These are phyloP conservation scores for Colletotrichum tanaceti DNA, from an alignment of 2,329 filamentous ascomycete genomes.

Conservation along the genomic window DNA sequence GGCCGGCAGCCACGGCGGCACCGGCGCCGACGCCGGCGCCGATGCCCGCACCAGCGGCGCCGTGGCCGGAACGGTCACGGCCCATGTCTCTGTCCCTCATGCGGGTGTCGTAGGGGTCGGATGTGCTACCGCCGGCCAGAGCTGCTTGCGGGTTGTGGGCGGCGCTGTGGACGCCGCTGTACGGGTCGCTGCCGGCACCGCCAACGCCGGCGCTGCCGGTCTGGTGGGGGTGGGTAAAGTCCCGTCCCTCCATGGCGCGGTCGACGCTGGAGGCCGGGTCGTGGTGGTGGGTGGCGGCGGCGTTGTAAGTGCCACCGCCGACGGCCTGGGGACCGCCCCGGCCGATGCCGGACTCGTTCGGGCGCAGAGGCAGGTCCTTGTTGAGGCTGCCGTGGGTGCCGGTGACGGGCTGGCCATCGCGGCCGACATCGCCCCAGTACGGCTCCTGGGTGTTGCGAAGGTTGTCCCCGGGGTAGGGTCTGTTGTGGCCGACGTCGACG, in stretches of 20 bases:
- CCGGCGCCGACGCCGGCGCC: conserved; percentile 31
- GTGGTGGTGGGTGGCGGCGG: conserved; percentile 20
- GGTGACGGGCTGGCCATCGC: conserved; percentile 8
- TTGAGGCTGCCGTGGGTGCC: conserved; percentile 8
- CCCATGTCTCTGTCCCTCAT: conserved; percentile 39
- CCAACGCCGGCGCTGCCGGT: conserved; percentile 18
- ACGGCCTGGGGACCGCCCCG: conserved; percentile 15
- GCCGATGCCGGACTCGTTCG: conserved; percentile 20
- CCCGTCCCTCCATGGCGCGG: conserved; percentile 30
- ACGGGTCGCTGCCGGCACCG: conserved; percentile 20
- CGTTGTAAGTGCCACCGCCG: conserved; percentile 34
- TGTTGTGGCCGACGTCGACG: conserved; percentile 32
- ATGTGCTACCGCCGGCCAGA: conserved; percentile 18
- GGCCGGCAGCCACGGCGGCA: conserved; percentile 19
- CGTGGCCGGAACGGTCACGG: conserved; percentile 34
- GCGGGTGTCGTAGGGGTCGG: conserved; percentile 37
- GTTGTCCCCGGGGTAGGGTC: not conserved
- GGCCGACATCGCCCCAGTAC: conserved; percentile 37
- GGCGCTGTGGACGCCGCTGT: conserved; percentile 20
- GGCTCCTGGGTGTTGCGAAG: conserved; percentile 17
- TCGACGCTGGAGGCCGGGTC: conserved; percentile 32
- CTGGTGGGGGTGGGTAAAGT: conserved; percentile 35
- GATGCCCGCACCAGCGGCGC: conserved; percentile 23
- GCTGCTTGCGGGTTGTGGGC: conserved; percentile 27
- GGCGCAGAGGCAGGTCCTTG: conserved; percentile 37